Conservation (phyloP, 352 stramenopile species). For the Pythium rishiriense region DNA sequence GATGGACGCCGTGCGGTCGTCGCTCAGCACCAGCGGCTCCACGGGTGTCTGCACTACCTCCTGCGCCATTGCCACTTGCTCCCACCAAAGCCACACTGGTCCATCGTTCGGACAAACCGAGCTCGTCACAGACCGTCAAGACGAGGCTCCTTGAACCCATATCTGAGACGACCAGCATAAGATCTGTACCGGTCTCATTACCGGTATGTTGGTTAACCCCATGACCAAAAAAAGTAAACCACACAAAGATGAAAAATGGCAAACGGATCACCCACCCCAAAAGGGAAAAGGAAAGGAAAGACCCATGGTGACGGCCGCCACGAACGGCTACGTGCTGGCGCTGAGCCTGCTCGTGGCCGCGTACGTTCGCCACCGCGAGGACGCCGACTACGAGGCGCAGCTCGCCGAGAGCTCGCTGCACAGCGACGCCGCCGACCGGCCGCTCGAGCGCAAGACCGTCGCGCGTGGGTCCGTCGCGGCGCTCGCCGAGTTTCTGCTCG, state of each 20-base stretch:
- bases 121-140: constrained; percentile 11
- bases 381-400: constrained; percentile 25
- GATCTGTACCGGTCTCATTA: not conserved
- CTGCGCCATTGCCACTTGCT: not conserved
- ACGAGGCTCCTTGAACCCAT: constrained; percentile 5
- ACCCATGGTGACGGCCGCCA: constrained; percentile 6
- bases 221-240: not conserved
- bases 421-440: constrained; percentile 11
- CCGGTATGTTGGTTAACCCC: constrained; percentile 5
- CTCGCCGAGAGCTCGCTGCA: constrained; percentile 20
- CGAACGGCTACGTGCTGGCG: constrained; percentile 29
- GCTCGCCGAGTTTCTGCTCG: constrained; percentile 52
- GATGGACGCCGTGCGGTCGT: constrained; percentile 5
- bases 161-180: not conserved
- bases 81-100: not conserved
- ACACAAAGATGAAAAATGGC: not conserved
- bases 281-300: not conserved
- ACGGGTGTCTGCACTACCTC: constrained; percentile 18
- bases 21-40: constrained; percentile 16
- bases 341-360: constrained; percentile 28
- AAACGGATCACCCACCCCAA: not conserved
- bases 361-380: constrained; percentile 30
- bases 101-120: not conserved
- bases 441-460: constrained; percentile 27
- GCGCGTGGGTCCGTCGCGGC: constrained; percentile 38